These are phyloP conservation scores for Fusarium chlamydosporum DNA, from an alignment of 2,329 filamentous ascomycete species.

Conservation along the genomic window DNA sequence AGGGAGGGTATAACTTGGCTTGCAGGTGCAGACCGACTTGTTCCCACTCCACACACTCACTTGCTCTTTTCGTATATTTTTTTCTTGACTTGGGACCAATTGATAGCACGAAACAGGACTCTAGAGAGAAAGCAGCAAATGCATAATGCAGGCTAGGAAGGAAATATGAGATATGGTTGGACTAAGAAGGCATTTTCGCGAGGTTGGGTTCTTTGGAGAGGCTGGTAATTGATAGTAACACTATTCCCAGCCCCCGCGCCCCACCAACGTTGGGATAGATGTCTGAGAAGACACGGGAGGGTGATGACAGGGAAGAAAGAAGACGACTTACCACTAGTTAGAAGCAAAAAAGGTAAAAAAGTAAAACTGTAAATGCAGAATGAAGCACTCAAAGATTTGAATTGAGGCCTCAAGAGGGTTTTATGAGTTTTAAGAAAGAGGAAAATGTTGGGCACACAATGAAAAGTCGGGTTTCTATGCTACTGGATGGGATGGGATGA, in stretches of 20 bases:
- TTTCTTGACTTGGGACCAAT: slow-evolving; percentile 50
- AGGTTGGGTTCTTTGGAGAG: slow-evolving; percentile 51
- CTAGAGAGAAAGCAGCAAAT: slow-evolving; percentile 46
- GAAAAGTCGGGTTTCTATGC: slow-evolving; percentile 31
- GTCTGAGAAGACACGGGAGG: slow-evolving; percentile 6
- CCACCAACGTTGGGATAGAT: slow-evolving; percentile 39
- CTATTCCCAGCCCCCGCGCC: slow-evolving; percentile 49
- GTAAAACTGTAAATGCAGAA: neutral
- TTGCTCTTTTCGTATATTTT: slow-evolving; percentile 32
- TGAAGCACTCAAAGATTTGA: neutral
- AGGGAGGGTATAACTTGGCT: slow-evolving; percentile 41
- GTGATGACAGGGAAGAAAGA: slow-evolving; percentile 14
- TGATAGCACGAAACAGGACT: slow-evolving; percentile 52
- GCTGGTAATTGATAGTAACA: slow-evolving; percentile 42
- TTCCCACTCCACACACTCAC: slow-evolving; percentile 53
- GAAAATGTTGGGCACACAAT: slow-evolving; percentile 32
- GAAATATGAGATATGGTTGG: slow-evolving; percentile 54
- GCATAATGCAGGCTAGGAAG: slow-evolving; percentile 51
- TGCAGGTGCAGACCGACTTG: slow-evolving; percentile 47
- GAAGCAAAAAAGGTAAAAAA: slow-evolving; percentile 11
- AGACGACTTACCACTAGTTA: slow-evolving; percentile 30
- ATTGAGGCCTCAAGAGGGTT: slow-evolving; percentile 5
- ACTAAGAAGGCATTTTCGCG: slow-evolving; percentile 46
- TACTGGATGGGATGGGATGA: slow-evolving; percentile 39
- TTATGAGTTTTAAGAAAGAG: slow-evolving; percentile 12